Evolutionary conservation across 352 stramenopile genomes (phyloP), one percentile per base, ranked within the genome.

Genomic region (Phytophthora ramorum): DNA sequence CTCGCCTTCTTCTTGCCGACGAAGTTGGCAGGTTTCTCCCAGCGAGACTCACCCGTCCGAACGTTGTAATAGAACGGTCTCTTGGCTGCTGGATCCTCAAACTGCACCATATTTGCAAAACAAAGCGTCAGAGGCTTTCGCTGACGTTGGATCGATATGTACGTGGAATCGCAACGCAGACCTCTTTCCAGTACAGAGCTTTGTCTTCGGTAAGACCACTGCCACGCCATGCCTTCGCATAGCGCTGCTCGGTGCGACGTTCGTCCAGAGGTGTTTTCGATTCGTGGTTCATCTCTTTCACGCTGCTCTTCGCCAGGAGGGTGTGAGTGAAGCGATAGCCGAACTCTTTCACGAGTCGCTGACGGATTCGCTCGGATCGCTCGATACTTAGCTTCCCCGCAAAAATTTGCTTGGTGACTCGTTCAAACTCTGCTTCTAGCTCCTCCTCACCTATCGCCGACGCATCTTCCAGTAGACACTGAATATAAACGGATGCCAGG

Each of bases 31-130:
- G 83, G 83, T 10, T 65, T 75, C 19, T 88, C 75, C 83, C 83
- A 91, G 14, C 75, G 73, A 16, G 80, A 89, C 57, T 91, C 80
- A 1, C 83, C 83, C 6, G 83, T 91, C 14, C 83, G 83, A 49
- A 89, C 56, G 47, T 91, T 91, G 66, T 90, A 84, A 61, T 91
- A 90, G 68, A 92, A 92, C 19, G 71, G 45, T 28, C 54, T 71
- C 20, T 78, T 79, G 8, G 62, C 47, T 28, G 78, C 19, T 16
- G 77, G 75, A 52, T 90, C 80, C 7, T 69, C 54, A 41, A 85
- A 79, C 80, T 91, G 58, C 26, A 44, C n/a, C 26, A n/a, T 19
- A 47, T 17, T 13, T 24, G 22, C 44, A 67, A 12, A 41, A 38
- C 14, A 54, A 7, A 19, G 55, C 38, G 26, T 30, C 3, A 50